Evolutionary conservation across 2,329 filamentous ascomycete genomes (phyloP).

Genomic region (Exophiala bonariae): DNA sequence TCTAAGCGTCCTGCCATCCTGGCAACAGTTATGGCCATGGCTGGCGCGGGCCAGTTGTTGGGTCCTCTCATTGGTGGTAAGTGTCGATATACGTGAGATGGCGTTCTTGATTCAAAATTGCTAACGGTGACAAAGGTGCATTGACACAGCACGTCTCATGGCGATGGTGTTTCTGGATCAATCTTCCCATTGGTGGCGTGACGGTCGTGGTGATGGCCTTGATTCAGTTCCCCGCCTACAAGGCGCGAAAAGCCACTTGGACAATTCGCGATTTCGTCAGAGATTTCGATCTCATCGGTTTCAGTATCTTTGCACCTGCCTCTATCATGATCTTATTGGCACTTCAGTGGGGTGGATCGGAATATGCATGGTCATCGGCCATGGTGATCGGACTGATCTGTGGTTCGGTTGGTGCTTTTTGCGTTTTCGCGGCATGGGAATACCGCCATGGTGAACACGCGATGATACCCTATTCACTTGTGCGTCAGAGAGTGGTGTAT

Average conservation of each 20-base stretch:
- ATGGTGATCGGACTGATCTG: conserved; percentile 31
- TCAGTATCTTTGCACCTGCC: conserved; percentile 26
- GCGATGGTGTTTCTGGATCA: conserved; percentile 44
- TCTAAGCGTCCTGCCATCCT: conserved; percentile 35
- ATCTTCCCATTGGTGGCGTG: conserved; percentile 41
- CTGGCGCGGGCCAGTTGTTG: conserved; percentile 39
- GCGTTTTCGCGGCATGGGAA: conserved; percentile 33
- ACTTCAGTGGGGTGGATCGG: conserved; percentile 29
- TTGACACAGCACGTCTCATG: conserved; percentile 38
- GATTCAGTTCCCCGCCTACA: conserved; percentile 32
- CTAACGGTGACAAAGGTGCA: too few relatives aligned
- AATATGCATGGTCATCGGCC: conserved; percentile 26
- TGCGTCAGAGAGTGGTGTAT: conserved; percentile 17
- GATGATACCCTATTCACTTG: conserved; percentile 26
- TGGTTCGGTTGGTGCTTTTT: conserved; percentile 28
- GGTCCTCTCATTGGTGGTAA: conserved; percentile 48
- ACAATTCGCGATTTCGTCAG: conserved; percentile 16
- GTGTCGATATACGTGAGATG: too few relatives aligned
- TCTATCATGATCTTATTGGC: conserved; percentile 30
- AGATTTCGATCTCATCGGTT: conserved; percentile 28
- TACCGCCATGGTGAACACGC: conserved; percentile 21
- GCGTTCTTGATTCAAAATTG: too few relatives aligned
- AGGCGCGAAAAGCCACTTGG: conserved; percentile 12
- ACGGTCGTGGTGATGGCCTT: conserved; percentile 39
- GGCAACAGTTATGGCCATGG: conserved; percentile 32